Base-by-base conservation (phyloP, 2,329 filamentous ascomycete genomes). In the Teratosphaeria zuluensis region DNA sequence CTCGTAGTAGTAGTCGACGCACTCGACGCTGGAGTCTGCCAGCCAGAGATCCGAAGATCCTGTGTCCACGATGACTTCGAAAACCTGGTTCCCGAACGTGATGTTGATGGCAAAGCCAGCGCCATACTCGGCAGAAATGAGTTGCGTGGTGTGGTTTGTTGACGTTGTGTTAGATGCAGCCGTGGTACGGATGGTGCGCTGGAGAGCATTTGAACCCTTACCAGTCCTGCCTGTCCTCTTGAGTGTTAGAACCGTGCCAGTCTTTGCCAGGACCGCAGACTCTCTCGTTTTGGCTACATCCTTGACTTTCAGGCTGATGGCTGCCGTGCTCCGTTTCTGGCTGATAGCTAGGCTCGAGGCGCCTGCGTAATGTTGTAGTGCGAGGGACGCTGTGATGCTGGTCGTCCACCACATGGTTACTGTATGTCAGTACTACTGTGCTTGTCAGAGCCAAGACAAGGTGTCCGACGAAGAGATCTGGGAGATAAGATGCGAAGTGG, bases 41-140 rank as follows among this genome's bases (percentile, higher is more conserved):
- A 77, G 61, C 71, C 75, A 78, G 1, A 75, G 75, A 56, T 78
- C 77, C 53, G 70, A 72, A 42, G 73, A 76, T 3, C 76, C 77
- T 3, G 75, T 77, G 59, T 78, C 76, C 48, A 78, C 65, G 24
- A 74, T 67, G 4, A 70, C 61, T 4, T 69, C 54, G 55, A 77
- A 64, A 3, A 32, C 56, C 31, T 60, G 8, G 14, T 55, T 57
- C 21, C 62, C 62, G 31, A 64, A 61, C n/a, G 55, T 53, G 51
- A 63, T 59, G 6, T 58, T 51, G 52, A 63, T 57, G 24, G 61
- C 48, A 51, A 62, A 64, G 21, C 31, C 51, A 3, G 31, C 55
- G 19, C 59, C 59, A 8, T 57, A 19, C 16, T 56, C 51, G 8
- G 53, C 42, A 24, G 54, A 16, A 7, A 46, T 56, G 5, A 61